A percentile compares a stretch with the other conserved stretches of the same genome.
Conservation (phyloP, 164 flowering plant species). For the Buxus sempervirens region DNA sequence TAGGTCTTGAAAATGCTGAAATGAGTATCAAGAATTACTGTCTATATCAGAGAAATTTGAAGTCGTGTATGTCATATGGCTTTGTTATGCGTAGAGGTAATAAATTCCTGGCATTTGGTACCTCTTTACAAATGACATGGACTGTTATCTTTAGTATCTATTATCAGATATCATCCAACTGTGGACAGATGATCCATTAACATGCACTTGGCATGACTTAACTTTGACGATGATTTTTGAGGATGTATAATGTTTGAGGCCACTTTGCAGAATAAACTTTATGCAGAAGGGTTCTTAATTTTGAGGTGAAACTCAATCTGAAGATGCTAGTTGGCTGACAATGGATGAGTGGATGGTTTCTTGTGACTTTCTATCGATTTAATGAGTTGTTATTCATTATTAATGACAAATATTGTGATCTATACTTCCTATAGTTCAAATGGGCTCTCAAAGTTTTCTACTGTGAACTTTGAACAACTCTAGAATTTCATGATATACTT, state of each 20-base stretch:
- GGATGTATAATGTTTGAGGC: too few relatives aligned
- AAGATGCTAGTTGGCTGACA: neutral
- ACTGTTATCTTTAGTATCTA: too few relatives aligned
- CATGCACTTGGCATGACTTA: too few relatives aligned
- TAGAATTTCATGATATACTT: neutral
- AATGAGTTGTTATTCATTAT: neutral
- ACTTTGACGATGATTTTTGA: too few relatives aligned
- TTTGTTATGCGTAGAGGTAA: too few relatives aligned
- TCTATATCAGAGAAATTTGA: neutral
- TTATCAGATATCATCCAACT: too few relatives aligned
- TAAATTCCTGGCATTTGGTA: too few relatives aligned
- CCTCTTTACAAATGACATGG: too few relatives aligned
- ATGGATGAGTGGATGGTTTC: neutral
- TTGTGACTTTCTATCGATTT: neutral
- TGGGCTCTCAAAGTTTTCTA: neutral
- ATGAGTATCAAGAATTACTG: neutral
- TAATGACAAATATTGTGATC: neutral
- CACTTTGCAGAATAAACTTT: too few relatives aligned
- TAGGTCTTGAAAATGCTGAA: neutral
- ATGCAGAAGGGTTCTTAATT: too few relatives aligned
- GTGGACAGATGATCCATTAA: too few relatives aligned
- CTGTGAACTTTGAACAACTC: neutral
- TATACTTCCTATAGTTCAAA: neutral
- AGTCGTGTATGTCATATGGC: too few relatives aligned
- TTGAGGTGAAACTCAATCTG: neutral